Base-by-base conservation (phyloP, 2,329 filamentous ascomycete genomes). In the Aureobasidium sp. region DNA sequence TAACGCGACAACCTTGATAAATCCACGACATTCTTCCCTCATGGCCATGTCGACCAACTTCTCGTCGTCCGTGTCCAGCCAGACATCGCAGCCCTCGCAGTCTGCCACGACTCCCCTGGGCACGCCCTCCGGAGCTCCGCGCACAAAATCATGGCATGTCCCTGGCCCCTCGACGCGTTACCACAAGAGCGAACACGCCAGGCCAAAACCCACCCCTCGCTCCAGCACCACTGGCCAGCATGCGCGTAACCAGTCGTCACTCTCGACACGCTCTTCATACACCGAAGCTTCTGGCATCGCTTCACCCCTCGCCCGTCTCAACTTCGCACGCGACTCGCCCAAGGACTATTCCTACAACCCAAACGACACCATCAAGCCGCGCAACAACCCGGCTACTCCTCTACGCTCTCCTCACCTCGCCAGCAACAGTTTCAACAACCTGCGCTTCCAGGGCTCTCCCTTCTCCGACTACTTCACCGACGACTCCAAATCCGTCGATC, bases 401-500 rank as follows among this genome's bases (percentile, higher is more conserved):
- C 31, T 62, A 13, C 62, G 58, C 42, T 63, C 63, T 15, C 63
- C 63, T 19, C 60, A 61, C 23, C 25, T 33, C 2, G 29, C 51
- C 25, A 60, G 31, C 35, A 50, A 54, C 11, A 60, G 54, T 19
- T 54, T 57, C 42, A 45, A 54, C 27, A 53, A 57, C n/a, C 42
- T 51, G 10, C 57, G 67, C 2, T 60, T 67, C 42, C 67, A 68
- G 31, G 68, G 72, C 58, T 75, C 73, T 50, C 73, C 74, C 2
- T 74, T 74, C 64, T 72, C 69, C 60, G 74, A 75, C 65, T 75
- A 75, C 64, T 74, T 74, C 66, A 74, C 72, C 55, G 71, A 74
- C 57, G 68, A 72, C 59, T 66, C 67, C 19, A 67, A 66, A 15
- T 71, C 68, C 4, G 54, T 65, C 4, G 62, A 67, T 29, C 60